Evolutionary conservation across 1,139 yeast genomes (phyloP).

Genomic region (Blastobotrys malaysiensis): DNA sequence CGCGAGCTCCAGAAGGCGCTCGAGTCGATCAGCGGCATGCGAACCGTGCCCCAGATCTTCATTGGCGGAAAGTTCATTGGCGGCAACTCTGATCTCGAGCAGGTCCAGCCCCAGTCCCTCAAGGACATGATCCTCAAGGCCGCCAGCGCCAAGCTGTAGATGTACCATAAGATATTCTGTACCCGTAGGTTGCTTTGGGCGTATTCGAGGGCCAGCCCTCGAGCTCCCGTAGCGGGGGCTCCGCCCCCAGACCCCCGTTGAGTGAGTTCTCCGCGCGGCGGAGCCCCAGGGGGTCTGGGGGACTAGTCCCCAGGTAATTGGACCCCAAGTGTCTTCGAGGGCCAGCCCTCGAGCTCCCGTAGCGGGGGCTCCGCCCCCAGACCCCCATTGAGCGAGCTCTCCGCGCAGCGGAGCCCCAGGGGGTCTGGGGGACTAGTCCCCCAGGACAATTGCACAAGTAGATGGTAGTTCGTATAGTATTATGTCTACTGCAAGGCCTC

Average conservation of each 20-base stretch:
- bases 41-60: slow-evolving; percentile 89
- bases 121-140: slow-evolving; percentile 30
- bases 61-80: slow-evolving; percentile 90
- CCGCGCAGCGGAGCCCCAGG: too few relatives aligned
- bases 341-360: too few relatives aligned
- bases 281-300: too few relatives aligned
- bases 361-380: too few relatives aligned
- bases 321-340: too few relatives aligned
- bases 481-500: slow-evolving; percentile 41
- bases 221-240: background rate
- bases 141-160: slow-evolving; percentile 3
- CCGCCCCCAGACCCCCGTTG: background rate
- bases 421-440: background rate
- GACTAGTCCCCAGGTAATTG: too few relatives aligned
- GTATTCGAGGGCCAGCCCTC: background rate
- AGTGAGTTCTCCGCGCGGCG: too few relatives aligned
- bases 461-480: background rate
- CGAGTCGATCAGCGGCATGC: slow-evolving; percentile 73
- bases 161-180: background rate
- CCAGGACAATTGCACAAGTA: slow-evolving; percentile 2
- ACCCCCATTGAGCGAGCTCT: too few relatives aligned
- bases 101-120: slow-evolving; percentile 40
- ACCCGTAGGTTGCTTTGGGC: background rate
- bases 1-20: slow-evolving; percentile 75
- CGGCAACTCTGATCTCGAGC: slow-evolving; percentile 83